Conservation (phyloP, 2,329 filamentous ascomycete species). For the Diplodia intermedia region DNA sequence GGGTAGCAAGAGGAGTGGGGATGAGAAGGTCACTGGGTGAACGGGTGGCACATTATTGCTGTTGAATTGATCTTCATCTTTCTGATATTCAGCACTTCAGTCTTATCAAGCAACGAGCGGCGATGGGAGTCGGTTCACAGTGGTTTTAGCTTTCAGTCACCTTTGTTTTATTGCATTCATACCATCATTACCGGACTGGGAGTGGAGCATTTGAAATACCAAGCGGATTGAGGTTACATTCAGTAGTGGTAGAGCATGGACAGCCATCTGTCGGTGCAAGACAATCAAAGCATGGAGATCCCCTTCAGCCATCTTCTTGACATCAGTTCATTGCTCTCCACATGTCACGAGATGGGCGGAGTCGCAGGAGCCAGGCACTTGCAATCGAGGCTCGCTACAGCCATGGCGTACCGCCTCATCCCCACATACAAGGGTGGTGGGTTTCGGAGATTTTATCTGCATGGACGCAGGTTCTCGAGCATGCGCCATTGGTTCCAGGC, state of each 20-base stretch:
- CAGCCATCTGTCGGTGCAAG: not conserved
- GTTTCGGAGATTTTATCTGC: conserved; percentile 13
- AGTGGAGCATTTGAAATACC: conserved; percentile 7
- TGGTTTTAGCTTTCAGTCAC: conserved; percentile 1
- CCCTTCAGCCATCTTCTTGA: not conserved
- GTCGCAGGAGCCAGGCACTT: not conserved
- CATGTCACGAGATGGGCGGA: conserved; percentile 2
- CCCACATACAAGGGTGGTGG: not conserved
- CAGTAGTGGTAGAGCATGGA: conserved; percentile 11
- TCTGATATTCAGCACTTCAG: not conserved
- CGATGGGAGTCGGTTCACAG: not conserved
- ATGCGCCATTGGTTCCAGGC: conserved; percentile 10
- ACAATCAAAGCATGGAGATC: not conserved
- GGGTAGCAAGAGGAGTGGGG: conserved; percentile 11
- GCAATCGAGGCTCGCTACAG: not conserved
- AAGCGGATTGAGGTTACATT: conserved; percentile 16
- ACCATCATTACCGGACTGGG: conserved; percentile 7
- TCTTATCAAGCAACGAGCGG: not conserved
- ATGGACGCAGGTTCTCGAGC: not conserved
- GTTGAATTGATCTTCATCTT: not conserved
- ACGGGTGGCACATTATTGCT: not conserved
- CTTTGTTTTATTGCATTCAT: conserved; percentile 17
- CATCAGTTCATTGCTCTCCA: conserved; percentile 10
- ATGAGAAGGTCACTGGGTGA: not conserved
- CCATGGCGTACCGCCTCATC: not conserved